phyloP scores from a whole-genome alignment of 345 rosid species.

The Populus alba region DNA sequence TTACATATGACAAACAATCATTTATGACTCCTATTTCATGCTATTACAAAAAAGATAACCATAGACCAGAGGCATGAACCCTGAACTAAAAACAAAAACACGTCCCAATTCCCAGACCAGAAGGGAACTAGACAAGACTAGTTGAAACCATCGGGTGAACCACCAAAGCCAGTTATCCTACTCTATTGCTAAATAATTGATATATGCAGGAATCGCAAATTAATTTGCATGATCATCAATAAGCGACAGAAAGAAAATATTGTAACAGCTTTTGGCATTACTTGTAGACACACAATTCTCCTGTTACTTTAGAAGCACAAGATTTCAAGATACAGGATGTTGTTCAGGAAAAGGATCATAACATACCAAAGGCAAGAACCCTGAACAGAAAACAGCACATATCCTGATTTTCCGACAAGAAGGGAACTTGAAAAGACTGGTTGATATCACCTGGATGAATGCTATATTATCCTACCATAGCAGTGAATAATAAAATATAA shows the following conservation, averaged over 20 bases:
- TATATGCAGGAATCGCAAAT: not conserved
- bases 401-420: no score
- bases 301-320: no score
- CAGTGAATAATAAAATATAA: no score
- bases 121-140: not conserved
- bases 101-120: not conserved
- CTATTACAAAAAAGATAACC: not conserved
- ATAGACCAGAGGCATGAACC: not conserved
- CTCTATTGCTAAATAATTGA: not conserved
- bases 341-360: no score
- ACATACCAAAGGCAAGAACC: not conserved
- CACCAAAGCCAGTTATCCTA: not conserved
- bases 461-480: not conserved
- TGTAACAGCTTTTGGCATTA: not conserved
- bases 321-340: no score
- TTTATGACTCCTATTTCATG: not conserved
- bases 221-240: not conserved
- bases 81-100: not conserved
- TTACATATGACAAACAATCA: not conserved
- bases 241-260: not conserved
- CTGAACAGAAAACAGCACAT: not conserved
- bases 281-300: not conserved
- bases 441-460: not conserved
- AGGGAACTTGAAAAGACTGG: not conserved
- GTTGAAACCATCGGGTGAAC: not conserved